Conservation (phyloP, 1,139 yeast genomes). For the Suhomyces maxii region DNA sequence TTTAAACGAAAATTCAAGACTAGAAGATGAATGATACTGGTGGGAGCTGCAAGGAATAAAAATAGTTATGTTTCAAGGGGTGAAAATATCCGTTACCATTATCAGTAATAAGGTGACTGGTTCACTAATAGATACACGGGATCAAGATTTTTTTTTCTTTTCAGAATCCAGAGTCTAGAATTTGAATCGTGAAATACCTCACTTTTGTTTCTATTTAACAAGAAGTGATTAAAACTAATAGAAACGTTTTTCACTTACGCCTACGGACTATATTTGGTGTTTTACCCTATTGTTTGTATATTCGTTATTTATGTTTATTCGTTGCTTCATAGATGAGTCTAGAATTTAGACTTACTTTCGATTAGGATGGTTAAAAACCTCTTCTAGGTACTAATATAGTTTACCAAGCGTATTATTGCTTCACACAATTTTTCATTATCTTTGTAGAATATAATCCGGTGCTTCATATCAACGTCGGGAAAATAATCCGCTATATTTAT, state of each 20-base stretch:
- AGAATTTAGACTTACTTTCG: background rate
- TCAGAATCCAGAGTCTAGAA: no score
- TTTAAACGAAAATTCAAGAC: slow-evolving; percentile 3
- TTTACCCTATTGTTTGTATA: background rate
- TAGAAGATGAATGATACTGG: background rate
- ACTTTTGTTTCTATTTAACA: no score
- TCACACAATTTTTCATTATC: slow-evolving; percentile 7
- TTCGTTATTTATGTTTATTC: background rate
- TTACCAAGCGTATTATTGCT: slow-evolving; percentile 8
- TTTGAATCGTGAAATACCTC: no score
- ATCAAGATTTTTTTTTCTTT: no score
- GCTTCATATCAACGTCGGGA: slow-evolving; percentile 3
- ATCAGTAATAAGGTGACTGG: no score
- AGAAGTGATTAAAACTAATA: no score
- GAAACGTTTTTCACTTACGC: no score
- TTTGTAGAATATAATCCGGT: slow-evolving; percentile 1
- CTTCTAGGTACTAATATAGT: background rate
- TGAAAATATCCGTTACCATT: no score
- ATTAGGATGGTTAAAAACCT: background rate
- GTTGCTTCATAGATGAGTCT: background rate
- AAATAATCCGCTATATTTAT: slow-evolving; percentile 7
- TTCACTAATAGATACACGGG: no score
- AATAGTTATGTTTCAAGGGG: no score
- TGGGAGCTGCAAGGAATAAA: background rate
- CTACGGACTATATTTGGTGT: no score